A percentile compares a stretch with the other conserved stretches of the same genome.
phyloP scores from a whole-genome alignment of 768 basidiomycete genomes.

The Agaricus sinodeliciosus region DNA sequence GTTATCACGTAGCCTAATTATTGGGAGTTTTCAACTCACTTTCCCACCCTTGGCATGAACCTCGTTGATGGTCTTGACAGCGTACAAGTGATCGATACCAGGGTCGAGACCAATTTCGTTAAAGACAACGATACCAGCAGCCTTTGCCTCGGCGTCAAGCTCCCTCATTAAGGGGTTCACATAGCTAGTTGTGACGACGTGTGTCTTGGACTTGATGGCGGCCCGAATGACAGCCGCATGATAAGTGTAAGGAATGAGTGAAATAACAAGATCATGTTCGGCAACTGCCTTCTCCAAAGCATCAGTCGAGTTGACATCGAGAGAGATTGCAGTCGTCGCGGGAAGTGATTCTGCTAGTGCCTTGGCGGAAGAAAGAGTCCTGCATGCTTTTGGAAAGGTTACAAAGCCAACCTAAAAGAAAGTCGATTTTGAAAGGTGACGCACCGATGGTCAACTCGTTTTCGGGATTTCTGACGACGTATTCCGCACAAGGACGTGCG shows the following conservation, averaged over 20 bases:
- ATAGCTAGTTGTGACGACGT: conserved; percentile 96
- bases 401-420: neutral
- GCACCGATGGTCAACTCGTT: conserved; percentile 83
- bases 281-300: conserved; percentile 79
- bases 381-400: conserved; percentile 56
- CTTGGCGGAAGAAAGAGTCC: conserved; percentile 74
- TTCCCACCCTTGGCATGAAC: conserved; percentile 94
- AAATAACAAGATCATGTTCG: conserved; percentile 89
- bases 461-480: conserved; percentile 72
- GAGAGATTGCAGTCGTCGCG: conserved; percentile 63
- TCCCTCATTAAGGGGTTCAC: conserved; percentile 88
- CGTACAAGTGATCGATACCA: conserved; percentile 91
- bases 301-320: conserved; percentile 69
- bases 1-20: neutral
- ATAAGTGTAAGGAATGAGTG: conserved; percentile 91
- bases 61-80: conserved; percentile 89
- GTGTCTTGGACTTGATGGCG: conserved; percentile 80
- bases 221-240: conserved; percentile 89
- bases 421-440: conserved; percentile 15
- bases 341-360: conserved; percentile 63
- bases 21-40: conserved; percentile 31
- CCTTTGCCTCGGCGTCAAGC: conserved; percentile 72
- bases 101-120: conserved; percentile 99
- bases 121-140: conserved; percentile 89
- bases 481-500: conserved; percentile 94